Evolutionary conservation across 2,329 filamentous ascomycete species (phyloP).

Genomic region (Salinomyces thailandicus): DNA sequence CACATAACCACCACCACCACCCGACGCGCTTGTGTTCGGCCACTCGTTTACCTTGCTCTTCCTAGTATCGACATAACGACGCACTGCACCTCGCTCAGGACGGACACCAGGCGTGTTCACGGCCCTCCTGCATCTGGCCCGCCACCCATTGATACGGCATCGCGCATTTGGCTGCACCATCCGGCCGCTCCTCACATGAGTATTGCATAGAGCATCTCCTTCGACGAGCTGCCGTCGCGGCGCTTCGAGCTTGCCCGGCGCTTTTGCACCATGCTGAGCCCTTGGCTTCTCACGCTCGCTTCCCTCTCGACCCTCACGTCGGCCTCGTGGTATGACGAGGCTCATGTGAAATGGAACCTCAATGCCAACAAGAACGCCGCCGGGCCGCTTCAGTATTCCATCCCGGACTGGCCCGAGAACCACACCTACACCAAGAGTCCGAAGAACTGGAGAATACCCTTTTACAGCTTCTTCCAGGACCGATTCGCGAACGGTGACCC

Average conservation of each 20-base stretch:
- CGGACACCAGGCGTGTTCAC: neutral
- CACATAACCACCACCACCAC: too few species aligned
- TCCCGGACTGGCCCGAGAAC: slow-evolving; percentile 34
- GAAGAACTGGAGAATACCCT: slow-evolving; percentile 53
- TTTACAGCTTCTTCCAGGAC: slow-evolving; percentile 56
- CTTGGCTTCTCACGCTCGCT: slow-evolving; percentile 15
- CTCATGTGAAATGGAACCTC: slow-evolving; percentile 46
- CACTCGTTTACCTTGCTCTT: too few species aligned
- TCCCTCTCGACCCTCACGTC: slow-evolving; percentile 12
- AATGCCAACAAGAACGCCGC: slow-evolving; percentile 49
- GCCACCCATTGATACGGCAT: neutral
- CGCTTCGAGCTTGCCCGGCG: slow-evolving; percentile 5
- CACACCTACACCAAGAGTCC: slow-evolving; percentile 47
- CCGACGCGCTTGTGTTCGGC: neutral
- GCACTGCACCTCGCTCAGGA: too few species aligned
- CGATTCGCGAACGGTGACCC: slow-evolving; percentile 56
- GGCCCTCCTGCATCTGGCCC: neutral
- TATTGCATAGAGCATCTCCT: slow-evolving; percentile 8
- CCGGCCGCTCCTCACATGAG: slow-evolving; percentile 6
- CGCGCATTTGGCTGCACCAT: neutral
- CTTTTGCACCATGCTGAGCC: slow-evolving; percentile 14
- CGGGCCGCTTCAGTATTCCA: slow-evolving; percentile 48
- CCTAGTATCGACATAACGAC: too few species aligned
- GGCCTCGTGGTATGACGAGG: slow-evolving; percentile 37
- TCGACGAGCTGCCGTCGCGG: slow-evolving; percentile 6